A percentile compares a stretch with the other conserved stretches of the same genome.
phyloP scores from a whole-genome alignment of 2,329 filamentous ascomycete genomes.

The Venturia aucupariae region DNA sequence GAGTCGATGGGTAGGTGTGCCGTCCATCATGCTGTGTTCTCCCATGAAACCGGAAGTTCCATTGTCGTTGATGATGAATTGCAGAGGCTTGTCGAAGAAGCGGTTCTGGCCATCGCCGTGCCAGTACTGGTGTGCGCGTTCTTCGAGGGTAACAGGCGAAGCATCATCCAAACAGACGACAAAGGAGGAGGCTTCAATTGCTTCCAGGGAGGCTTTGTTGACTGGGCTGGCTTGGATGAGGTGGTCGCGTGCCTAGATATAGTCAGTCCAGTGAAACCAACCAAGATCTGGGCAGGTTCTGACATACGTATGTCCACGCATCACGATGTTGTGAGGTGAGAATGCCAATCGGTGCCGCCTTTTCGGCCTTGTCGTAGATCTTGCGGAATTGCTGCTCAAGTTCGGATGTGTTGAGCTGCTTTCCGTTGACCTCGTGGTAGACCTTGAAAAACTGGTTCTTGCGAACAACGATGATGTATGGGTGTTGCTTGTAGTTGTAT shows the following conservation, averaged over 20 bases:
- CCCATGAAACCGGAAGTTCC: constrained; percentile 96
- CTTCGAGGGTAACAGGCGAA: constrained; percentile 82
- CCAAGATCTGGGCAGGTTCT: constrained; percentile 12
- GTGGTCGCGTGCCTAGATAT: constrained; percentile 48
- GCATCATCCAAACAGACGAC: constrained; percentile 90
- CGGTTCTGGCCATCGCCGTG: constrained; percentile 92
- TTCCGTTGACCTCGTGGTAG: constrained; percentile 66
- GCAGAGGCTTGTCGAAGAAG: constrained; percentile 96
- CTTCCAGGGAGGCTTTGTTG: constrained; percentile 69
- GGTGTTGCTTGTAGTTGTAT: constrained; percentile 63
- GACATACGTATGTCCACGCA: constrained; percentile 66
- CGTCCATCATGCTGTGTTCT: constrained; percentile 99
- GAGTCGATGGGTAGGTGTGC: constrained; percentile 90
- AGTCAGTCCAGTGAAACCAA: constrained; percentile 5
- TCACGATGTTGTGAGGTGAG: constrained; percentile 91
- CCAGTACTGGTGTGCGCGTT: constrained; percentile 95
- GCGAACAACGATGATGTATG: constrained; percentile 81
- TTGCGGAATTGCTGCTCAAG: constrained; percentile 81
- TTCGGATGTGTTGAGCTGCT: constrained; percentile 80
- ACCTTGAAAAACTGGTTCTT: constrained; percentile 99
- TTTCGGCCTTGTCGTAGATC: constrained; percentile 70
- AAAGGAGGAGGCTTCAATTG: constrained; percentile 83
- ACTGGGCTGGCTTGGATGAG: constrained; percentile 67
- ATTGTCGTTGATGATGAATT: constrained; percentile 98
- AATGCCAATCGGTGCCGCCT: constrained; percentile 65